phyloP scores from a whole-genome alignment of 257 asterid species.

The Avicennia marina region DNA sequence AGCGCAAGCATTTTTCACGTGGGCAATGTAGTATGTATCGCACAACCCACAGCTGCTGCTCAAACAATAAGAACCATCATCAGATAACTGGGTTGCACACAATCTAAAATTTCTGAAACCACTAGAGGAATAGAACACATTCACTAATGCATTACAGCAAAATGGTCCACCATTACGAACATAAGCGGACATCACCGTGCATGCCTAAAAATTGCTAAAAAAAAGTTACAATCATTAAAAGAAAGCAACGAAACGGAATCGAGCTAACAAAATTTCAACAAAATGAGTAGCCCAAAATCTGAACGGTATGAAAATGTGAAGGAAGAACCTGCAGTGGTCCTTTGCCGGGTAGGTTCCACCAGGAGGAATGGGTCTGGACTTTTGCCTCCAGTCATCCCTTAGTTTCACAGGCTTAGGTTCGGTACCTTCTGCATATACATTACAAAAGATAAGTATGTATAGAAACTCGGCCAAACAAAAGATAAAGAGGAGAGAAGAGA shows the following conservation, averaged over 20 bases:
- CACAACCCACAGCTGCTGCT: constrained; percentile 88
- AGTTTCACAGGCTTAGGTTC: constrained; percentile 55
- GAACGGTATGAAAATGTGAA: not conserved
- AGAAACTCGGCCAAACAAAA: not conserved
- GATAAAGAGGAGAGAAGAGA: not conserved
- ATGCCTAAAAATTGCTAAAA: too few relatives aligned
- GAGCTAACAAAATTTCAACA: not conserved
- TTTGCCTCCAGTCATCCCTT: constrained; percentile 92
- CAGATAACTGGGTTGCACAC: constrained; percentile 5
- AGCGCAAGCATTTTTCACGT: constrained; percentile 94
- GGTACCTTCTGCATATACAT: constrained; percentile 33
- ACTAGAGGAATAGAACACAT: too few relatives aligned
- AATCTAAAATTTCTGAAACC: not conserved
- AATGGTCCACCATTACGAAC: too few relatives aligned
- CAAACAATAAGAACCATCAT: constrained; percentile 14
- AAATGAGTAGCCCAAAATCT: not conserved
- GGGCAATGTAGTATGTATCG: constrained; percentile 92
- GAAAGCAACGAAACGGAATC: too few relatives aligned
- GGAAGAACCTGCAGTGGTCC: constrained; percentile 86
- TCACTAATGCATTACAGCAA: too few relatives aligned
- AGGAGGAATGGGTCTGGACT: constrained; percentile 81
- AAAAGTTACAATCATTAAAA: not conserved
- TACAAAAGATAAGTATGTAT: not conserved
- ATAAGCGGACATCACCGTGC: too few relatives aligned
- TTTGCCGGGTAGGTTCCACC: constrained; percentile 98